Conservation (phyloP, 169 alveolate genomes). For the Theileria equi region DNA sequence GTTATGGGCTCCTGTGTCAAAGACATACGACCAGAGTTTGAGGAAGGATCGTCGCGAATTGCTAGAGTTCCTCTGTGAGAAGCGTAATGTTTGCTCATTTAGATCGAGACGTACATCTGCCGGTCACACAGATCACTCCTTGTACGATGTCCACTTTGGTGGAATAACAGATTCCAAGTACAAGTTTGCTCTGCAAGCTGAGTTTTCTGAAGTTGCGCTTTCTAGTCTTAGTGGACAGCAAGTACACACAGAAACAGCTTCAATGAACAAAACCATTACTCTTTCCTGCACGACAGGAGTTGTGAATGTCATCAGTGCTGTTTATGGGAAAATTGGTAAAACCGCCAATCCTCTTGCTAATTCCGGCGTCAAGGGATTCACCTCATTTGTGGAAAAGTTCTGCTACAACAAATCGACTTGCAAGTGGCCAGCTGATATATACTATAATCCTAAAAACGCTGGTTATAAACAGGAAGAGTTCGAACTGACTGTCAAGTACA, state of each 20-base stretch:
- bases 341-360: neutral
- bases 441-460: neutral
- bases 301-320: neutral
- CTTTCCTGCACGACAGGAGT: too few species aligned
- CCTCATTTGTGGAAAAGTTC: slow-evolving; percentile 10
- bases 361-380: slow-evolving; percentile 18
- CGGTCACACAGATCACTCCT: slow-evolving; percentile 21
- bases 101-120: slow-evolving; percentile 49
- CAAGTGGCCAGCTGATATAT: slow-evolving; percentile 5
- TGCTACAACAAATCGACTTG: slow-evolving; percentile 7
- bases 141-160: slow-evolving; percentile 46
- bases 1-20: slow-evolving; percentile 38
- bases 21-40: slow-evolving; percentile 16
- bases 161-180: slow-evolving; percentile 34
- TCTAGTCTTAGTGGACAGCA: neutral
- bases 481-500: slow-evolving; percentile 35
- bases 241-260: neutral
- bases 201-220: too few species aligned
- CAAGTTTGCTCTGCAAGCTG: slow-evolving; percentile 34
- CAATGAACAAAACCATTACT: neutral
- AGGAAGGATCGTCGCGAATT: slow-evolving; percentile 54
- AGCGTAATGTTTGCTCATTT: slow-evolving; percentile 51
- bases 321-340: neutral
- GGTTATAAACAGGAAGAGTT: slow-evolving; percentile 14
- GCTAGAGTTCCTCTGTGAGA: slow-evolving; percentile 52